Evolutionary conservation across 176 grass and related monocot species (phyloP), one percentile per base, ranked within the genome.

Genomic region (bread wheat (Triticum aestivum)): DNA sequence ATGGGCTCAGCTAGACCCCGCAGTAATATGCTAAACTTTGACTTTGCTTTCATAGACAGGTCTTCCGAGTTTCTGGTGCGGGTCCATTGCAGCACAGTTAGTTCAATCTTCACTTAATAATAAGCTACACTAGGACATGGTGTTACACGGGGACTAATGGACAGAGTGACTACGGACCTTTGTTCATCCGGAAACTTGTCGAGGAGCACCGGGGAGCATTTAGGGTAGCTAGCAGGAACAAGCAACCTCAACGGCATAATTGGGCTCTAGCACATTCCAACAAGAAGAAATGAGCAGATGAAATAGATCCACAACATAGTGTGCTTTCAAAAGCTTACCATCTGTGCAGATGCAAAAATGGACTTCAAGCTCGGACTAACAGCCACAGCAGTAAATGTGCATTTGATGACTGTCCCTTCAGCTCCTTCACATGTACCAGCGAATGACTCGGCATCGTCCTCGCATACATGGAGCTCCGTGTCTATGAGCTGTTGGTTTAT

Each of bases 401-500:
- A 99, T 87, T 94, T 99, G 49, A 99, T 93, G 51, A 99, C 90
- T 34, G 87, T 97, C 54, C 94, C 92, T 89, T 94, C 90, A 6
- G 34, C 45, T 47, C 92, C 88, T 79, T 92, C 88, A 85, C 89
- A 91, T 73, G 90, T 82, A 82, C 84, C 70, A 65, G 89, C 77
- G 27, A 77, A 92, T 70, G 90, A 94, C 70, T 94, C 90, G 1
- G 74, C 75, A 77, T 92, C 94, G 30, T 94, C 90, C 85, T 99
- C 92, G 3, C 82, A 96, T 69, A 96, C 72, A 72, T 86, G 88
- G 33, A 99, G 88, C 72, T 95, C 97, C 65, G 97, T 99, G 73
- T 93, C 94, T 79, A 99, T 96, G 65, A 96, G 88, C 77, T 90
- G 90, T 51, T 91, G 77, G 64, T 99, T 99, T 96, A 99, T 96